Conservation (phyloP, 1,139 yeast species). For the Debaryomyces robertsiae region DNA sequence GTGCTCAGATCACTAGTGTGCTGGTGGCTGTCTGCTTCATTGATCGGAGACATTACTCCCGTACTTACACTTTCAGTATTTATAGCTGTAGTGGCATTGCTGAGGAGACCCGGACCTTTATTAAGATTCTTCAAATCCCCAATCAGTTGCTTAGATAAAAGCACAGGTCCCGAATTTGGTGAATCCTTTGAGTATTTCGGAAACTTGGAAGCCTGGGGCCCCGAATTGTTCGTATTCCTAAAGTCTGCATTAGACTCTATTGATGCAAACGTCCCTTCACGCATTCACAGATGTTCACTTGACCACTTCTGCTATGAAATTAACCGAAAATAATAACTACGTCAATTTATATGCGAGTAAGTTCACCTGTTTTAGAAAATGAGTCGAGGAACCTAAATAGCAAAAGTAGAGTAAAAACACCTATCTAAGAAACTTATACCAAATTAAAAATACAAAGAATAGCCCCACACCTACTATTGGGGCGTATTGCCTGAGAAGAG, state of each 20-base stretch:
- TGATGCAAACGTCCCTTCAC: neutral
- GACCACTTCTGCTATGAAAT: neutral
- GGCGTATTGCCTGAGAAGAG: conserved; percentile 83
- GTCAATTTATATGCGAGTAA: conserved; percentile 2
- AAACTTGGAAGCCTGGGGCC: neutral
- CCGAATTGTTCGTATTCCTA: neutral
- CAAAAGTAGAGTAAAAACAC: neutral
- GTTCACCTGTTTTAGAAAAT: neutral
- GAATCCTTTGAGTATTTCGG: conserved; percentile 1
- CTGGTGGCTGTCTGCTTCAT: neutral
- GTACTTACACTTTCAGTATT: conserved; percentile 21
- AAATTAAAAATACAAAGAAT: conserved; percentile 73
- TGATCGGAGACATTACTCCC: conserved; percentile 5
- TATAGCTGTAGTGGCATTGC: conserved; percentile 26
- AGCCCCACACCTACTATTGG: conserved; percentile 78
- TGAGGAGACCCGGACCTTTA: conserved; percentile 5
- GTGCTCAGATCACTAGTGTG: conserved; percentile 7
- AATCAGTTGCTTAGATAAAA: conserved; percentile 6
- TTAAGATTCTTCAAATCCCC: neutral
- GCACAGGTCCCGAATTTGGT: conserved; percentile 8
- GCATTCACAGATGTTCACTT: conserved; percentile 1
- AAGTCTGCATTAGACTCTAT: neutral
- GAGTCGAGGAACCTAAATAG: neutral
- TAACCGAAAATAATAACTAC: too few species aligned
- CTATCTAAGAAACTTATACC: conserved; percentile 68